Evolutionary conservation across 495 filamentous ascomycete genomes (phyloP).

Genomic region (Neurospora sp.): DNA sequence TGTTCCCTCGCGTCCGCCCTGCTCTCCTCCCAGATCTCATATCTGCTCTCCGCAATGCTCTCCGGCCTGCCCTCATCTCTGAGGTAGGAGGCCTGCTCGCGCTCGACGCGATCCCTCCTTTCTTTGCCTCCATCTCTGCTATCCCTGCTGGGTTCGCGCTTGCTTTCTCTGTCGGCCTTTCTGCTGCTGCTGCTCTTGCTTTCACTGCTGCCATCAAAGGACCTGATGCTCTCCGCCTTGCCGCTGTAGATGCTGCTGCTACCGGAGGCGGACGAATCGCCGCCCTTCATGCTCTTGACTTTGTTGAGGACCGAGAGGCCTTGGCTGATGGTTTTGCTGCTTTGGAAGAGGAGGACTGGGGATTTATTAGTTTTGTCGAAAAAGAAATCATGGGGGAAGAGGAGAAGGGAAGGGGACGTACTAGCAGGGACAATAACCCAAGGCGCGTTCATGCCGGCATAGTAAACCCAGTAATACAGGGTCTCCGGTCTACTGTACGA

Average conservation of each 20-base stretch:
- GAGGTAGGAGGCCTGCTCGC: background rate
- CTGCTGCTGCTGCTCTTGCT: background rate
- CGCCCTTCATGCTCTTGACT: background rate
- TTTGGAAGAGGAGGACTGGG: background rate
- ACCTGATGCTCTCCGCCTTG: background rate
- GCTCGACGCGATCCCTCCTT: background rate
- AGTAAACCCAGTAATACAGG: constrained; percentile 85
- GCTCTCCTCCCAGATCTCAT: background rate
- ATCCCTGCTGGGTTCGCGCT: background rate
- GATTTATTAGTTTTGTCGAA: background rate
- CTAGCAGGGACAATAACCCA: constrained; percentile 69
- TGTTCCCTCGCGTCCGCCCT: background rate
- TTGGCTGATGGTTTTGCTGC: background rate
- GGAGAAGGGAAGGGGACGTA: constrained; percentile 11
- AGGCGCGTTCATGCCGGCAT: constrained; percentile 73
- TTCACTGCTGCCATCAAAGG: background rate
- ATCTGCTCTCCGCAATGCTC: background rate
- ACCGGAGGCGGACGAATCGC: background rate
- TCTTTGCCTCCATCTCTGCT: background rate
- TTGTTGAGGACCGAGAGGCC: background rate
- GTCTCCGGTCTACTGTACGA: constrained; percentile 66
- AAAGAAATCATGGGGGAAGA: background rate
- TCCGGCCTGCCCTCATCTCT: background rate
- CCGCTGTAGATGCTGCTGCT: background rate
- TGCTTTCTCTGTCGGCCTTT: background rate